Conservation (phyloP, 2,329 filamentous ascomycete species). For the Microsporum canis region DNA sequence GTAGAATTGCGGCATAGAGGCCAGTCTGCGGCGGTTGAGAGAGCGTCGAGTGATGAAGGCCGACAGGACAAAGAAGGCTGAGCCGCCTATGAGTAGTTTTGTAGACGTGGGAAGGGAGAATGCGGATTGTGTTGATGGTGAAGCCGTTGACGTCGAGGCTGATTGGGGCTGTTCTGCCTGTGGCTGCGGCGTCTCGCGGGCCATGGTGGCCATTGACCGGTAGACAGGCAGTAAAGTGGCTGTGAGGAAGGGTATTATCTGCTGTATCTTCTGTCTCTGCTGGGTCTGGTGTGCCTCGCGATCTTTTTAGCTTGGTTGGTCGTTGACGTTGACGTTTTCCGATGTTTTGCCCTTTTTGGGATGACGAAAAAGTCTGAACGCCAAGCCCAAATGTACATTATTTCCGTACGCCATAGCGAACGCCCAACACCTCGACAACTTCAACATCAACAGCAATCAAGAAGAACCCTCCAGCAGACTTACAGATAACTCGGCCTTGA, state of each 20-base stretch:
- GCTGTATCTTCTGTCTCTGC: not conserved
- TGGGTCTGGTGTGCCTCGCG: not conserved
- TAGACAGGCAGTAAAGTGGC: not conserved
- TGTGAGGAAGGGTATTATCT: not conserved
- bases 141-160: conserved; percentile 2
- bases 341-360: not conserved
- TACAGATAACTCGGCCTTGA: not conserved
- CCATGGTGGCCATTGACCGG: not conserved
- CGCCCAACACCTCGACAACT: not conserved
- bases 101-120: not conserved
- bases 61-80: conserved; percentile 63
- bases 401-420: not conserved
- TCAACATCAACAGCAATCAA: not conserved
- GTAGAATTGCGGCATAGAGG: conserved; percentile 61
- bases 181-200: not conserved
- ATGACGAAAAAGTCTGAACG: not conserved
- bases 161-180: not conserved
- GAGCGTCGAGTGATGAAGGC: conserved; percentile 60
- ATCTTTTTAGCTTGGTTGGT: not conserved
- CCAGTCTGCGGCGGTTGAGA: conserved; percentile 50
- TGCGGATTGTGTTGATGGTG: conserved; percentile 3
- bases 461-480: not conserved
- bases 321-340: not conserved
- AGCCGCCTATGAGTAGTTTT: conserved; percentile 59
- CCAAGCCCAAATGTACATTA: not conserved